Percentiles rank a stretch among this genome's conserved stretches.
Evolutionary conservation across 1,284 basidiomycete genomes (phyloP).

Genomic region (Singerocomus rubriflavus): DNA sequence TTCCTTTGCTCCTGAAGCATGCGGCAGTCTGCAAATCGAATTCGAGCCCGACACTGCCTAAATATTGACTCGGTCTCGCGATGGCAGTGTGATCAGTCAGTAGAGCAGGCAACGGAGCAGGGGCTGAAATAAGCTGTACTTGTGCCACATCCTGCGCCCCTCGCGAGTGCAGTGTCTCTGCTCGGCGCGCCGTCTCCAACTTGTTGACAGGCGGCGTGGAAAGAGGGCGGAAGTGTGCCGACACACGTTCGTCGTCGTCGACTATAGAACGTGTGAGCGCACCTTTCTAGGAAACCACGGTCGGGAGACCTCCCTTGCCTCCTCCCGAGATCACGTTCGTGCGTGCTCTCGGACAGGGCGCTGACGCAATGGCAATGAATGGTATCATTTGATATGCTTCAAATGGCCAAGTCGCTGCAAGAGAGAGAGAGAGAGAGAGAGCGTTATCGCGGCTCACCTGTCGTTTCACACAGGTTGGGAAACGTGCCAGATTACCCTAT

Average conservation of each 20-base stretch:
- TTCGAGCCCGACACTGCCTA: background rate
- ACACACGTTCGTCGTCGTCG: slow-evolving; percentile 16
- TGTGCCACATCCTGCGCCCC: too few species aligned
- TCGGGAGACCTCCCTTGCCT: background rate
- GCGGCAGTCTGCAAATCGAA: too few species aligned
- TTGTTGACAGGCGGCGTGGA: background rate
- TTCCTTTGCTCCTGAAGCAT: background rate
- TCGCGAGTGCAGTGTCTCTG: background rate
- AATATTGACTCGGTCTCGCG: too few species aligned
- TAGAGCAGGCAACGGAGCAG: too few species aligned
- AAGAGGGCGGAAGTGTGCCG: background rate
- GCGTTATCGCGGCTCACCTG: slow-evolving; percentile 17
- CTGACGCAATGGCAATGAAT: background rate
- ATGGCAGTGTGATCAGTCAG: too few species aligned
- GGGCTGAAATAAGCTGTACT: too few species aligned
- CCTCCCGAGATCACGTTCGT: slow-evolving; percentile 20
- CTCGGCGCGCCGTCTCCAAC: background rate
- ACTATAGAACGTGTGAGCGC: slow-evolving; percentile 11
- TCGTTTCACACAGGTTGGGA: slow-evolving; percentile 20
- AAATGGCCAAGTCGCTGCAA: slow-evolving; percentile 12
- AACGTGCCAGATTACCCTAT: slow-evolving; percentile 21
- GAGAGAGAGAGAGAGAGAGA: slow-evolving; percentile 3
- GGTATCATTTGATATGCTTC: background rate
- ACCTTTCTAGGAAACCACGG: slow-evolving; percentile 4
- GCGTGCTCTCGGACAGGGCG: background rate